Evolutionary conservation across 1,284 basidiomycete species (phyloP), one percentile per base, ranked within the genome.

Genomic region (Rhodotorula sp.): DNA sequence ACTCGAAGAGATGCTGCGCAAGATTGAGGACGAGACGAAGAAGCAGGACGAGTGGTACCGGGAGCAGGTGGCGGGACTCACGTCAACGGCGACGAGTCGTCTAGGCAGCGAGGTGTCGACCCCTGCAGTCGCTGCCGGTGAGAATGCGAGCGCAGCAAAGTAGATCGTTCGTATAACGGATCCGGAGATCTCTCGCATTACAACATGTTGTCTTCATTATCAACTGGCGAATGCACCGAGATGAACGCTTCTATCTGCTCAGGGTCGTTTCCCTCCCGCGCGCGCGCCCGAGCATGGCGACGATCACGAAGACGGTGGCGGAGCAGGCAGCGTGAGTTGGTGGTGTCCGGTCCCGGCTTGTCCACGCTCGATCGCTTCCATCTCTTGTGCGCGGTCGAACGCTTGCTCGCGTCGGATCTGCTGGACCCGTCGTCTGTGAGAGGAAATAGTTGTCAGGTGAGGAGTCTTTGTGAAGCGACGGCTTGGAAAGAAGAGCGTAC

Each of bases 351-450:
- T 68, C 14, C 70, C 65, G 1, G 54, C 48, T n/a, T 43, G 38
- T 1, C 38, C 34, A 5, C 48, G 49, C 54, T 69, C 71, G 21
- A 72, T 61, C 19, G 56, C 62, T 47, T 74, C 56, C 34, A 72
- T 52, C n/a, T 70, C 56, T 12, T n/a, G 18, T 6, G 70, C 70
- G 10, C 68, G 68, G 12, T 74, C 68, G 54, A 50, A 66, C 26
- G 73, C 73, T 45, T 66, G 64, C 28, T 65, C 66, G 3, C 64
- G 47, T 50, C 69, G 60, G 10, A 72, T 70, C 55, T 75, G 60
- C 59, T 60, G 38, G 14, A 72, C 73, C 15, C 71, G 60, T 0
- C 67, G 67, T 28, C 72, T 73, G 60, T 18, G n/a, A 19, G n/a
- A 12, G 8, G 34, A 16, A 21, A n/a, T 14, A 38, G 12, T 23